Percentiles rank a stretch among this genome's conserved stretches.
phyloP scores from a whole-genome alignment of 1,284 basidiomycete species.

The Mycosarcoma maydis region DNA sequence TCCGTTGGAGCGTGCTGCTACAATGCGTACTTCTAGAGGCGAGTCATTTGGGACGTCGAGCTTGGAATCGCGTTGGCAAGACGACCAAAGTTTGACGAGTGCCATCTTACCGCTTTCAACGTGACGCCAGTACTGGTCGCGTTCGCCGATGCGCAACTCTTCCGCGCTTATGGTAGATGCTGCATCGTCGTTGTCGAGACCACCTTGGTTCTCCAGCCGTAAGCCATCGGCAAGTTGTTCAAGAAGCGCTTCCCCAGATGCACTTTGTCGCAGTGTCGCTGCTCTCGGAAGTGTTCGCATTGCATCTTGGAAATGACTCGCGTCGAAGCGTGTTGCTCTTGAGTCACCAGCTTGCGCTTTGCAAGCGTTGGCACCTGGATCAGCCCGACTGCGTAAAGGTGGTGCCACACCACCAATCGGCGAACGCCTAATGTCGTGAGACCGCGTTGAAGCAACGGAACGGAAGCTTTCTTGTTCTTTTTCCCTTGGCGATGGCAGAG shows the following conservation, averaged over 20 bases:
- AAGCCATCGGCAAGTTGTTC: background rate
- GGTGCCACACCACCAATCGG: too few species aligned
- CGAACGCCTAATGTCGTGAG: background rate
- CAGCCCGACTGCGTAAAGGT: too few species aligned
- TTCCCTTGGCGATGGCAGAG: constrained; percentile 15
- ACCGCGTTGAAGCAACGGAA: background rate
- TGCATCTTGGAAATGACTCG: constrained; percentile 3
- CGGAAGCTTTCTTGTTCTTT: constrained; percentile 10
- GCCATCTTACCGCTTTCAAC: constrained; percentile 27
- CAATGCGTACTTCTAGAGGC: constrained; percentile 28
- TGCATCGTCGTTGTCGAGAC: too few species aligned
- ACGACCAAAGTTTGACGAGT: constrained; percentile 18
- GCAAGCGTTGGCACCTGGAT: too few species aligned
- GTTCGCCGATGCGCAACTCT: constrained; percentile 20
- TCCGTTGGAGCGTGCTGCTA: constrained; percentile 25
- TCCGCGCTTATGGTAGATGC: constrained; percentile 1
- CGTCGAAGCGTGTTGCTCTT: constrained; percentile 13
- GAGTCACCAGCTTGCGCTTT: constrained; percentile 1
- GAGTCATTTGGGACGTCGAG: background rate
- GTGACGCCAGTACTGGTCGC: constrained; percentile 27
- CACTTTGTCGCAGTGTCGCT: background rate
- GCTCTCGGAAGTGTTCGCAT: background rate
- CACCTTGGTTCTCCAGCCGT: too few species aligned
- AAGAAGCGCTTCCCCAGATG: too few species aligned
- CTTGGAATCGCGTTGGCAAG: background rate